Evolutionary conservation across 805 yeast genomes (phyloP), one percentile per base, ranked within the genome.

Genomic region (Wickerhamiella australiensis): DNA sequence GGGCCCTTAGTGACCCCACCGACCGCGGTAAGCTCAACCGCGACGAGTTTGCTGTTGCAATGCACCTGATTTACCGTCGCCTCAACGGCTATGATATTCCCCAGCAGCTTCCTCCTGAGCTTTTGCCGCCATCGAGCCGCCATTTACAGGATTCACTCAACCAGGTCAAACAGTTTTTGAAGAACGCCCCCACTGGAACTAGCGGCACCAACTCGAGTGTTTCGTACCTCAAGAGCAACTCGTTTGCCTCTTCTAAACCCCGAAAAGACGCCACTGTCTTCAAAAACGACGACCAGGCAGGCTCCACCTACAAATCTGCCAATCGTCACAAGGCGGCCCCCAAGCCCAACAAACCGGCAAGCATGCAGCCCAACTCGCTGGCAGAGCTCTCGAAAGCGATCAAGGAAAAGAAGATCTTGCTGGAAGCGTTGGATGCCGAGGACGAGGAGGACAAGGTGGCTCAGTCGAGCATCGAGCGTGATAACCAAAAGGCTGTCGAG

Each of bases 1-100:
- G 98, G 98, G 84, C 78, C 45, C 72, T 90, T 56, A 77, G 88
- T 50, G 97, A 92, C 63, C 75, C 80, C 13, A 79, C 80, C 50
- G 83, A 87, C 63, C 74, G 82, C 50, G 96, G 96, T 3, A 79
- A 77, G 61, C 76, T 90, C 56, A 84, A 85, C 63, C 79, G 78
- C 59, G 96, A 90, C 63, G 95, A 86, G 64, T 92, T 90, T 68
- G 82, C 95, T 0, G 87, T 92, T 31, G 96, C 97, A 27, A 92
- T 90, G 97, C 96, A 94, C 71, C 72, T 90, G 52, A 90, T 90
- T 41, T 90, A 92, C 67, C 77, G 96, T 64, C 76, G 90, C 54
- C 69, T 90, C 61, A 88, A 87, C 61, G 96, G 96, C 2, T 78
- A 77, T 55, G 85, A 82, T n/a, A 67, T 92, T 46, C 98, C 98